phyloP scores from a whole-genome alignment of 768 basidiomycete genomes.

The Cystofilobasidium ferigula region DNA sequence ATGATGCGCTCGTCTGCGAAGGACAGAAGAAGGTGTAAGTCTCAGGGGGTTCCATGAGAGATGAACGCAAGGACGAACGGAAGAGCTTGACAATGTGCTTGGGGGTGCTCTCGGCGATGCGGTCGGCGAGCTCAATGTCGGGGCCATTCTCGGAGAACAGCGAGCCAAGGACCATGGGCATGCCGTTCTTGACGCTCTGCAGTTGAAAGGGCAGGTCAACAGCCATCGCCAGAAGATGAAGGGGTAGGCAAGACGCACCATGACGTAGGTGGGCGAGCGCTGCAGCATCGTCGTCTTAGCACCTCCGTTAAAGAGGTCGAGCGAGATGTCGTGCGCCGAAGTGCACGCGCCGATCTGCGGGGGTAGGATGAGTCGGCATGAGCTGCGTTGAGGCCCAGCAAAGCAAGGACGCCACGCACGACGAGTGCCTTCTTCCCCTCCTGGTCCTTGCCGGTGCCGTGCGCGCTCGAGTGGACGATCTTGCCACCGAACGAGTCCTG shows the following conservation, averaged over 20 bases:
- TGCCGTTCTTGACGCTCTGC: constrained; percentile 40
- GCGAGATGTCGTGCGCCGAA: constrained; percentile 31
- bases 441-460: constrained; percentile 1
- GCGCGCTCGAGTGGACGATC: background rate
- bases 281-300: constrained; percentile 33
- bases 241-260: constrained; percentile 31
- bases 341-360: constrained; percentile 31
- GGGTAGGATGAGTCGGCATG: no score
- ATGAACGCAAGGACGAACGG: constrained; percentile 6
- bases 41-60: no score
- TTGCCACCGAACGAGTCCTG: background rate
- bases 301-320: constrained; percentile 33
- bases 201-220: background rate
- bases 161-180: constrained; percentile 33
- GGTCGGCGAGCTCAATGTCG: constrained; percentile 47
- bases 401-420: no score
- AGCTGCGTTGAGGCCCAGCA: no score
- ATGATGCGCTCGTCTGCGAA: constrained; percentile 36
- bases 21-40: background rate
- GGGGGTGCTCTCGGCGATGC: constrained; percentile 46
- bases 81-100: constrained; percentile 38
- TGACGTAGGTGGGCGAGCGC: constrained; percentile 32
- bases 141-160: constrained; percentile 47
- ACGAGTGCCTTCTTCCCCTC: constrained; percentile 4
- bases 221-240: no score